Conservation (phyloP, 1,139 yeast species). For the Pneumocystis wakefieldiae region DNA sequence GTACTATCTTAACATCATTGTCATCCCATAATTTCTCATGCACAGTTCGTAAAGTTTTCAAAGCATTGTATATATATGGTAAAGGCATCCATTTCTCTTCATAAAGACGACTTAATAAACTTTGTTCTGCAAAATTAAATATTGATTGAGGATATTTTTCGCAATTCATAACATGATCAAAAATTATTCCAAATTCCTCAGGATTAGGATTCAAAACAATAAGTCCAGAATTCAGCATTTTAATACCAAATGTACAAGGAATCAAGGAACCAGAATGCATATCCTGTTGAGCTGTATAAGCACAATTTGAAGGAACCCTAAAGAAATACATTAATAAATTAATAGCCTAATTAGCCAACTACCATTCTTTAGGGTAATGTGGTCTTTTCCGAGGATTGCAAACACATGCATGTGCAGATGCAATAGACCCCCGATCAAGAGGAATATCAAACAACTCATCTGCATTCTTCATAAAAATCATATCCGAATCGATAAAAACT, state of each 20-base stretch:
- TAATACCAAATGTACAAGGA: slow-evolving; percentile 27
- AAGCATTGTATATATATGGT: slow-evolving; percentile 38
- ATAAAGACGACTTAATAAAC: slow-evolving; percentile 39
- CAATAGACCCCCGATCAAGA: slow-evolving; percentile 29
- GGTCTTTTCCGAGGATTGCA: slow-evolving; percentile 38
- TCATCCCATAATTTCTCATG: slow-evolving; percentile 35
- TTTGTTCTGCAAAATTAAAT: slow-evolving; percentile 43
- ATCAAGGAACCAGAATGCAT: slow-evolving; percentile 27
- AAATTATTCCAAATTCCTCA: slow-evolving; percentile 27
- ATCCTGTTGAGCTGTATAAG: slow-evolving; percentile 27
- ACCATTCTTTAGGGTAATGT: slow-evolving; percentile 39
- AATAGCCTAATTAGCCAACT: background rate
- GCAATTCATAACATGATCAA: slow-evolving; percentile 21
- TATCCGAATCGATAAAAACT: slow-evolving; percentile 41
- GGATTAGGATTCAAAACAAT: slow-evolving; percentile 33
- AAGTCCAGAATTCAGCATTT: slow-evolving; percentile 41
- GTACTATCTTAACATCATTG: slow-evolving; percentile 36
- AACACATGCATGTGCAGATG: slow-evolving; percentile 46
- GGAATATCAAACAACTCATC: slow-evolving; percentile 39
- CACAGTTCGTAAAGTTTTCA: slow-evolving; percentile 33
- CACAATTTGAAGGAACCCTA: slow-evolving; percentile 33
- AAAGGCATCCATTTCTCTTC: slow-evolving; percentile 34
- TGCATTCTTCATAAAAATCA: slow-evolving; percentile 39
- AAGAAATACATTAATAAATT: background rate
- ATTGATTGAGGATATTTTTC: slow-evolving; percentile 24